phyloP scores from a whole-genome alignment of 176 grass and related monocot species.

The Cymbopogon citratus region DNA sequence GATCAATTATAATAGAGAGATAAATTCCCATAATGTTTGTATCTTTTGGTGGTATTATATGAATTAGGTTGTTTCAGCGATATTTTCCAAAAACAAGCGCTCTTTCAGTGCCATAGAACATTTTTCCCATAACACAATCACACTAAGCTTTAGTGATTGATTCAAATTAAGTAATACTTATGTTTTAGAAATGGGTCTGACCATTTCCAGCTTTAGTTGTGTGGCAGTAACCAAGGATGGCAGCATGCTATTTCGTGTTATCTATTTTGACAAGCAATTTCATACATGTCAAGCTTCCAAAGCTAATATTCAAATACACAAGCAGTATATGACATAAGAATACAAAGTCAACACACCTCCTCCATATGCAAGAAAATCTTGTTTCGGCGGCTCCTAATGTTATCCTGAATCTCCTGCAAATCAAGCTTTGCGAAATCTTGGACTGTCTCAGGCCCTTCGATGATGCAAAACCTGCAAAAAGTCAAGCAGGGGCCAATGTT shows the following conservation, averaged over 20 bases:
- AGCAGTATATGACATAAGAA: constrained; percentile 8
- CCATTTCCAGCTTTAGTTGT: background rate
- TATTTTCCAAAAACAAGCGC: no score
- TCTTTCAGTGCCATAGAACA: no score
- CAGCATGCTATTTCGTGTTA: background rate
- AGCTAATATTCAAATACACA: background rate
- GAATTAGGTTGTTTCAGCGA: no score
- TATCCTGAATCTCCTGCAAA: constrained; percentile 91
- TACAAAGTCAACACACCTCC: constrained; percentile 55
- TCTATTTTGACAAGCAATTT: constrained; percentile 12
- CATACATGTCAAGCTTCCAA: background rate
- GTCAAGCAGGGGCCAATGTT: background rate
- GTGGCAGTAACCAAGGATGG: background rate
- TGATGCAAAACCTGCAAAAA: constrained; percentile 89
- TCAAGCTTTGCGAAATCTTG: constrained; percentile 96
- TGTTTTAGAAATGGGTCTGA: background rate
- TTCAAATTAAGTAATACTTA: background rate
- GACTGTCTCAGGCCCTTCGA: constrained; percentile 96
- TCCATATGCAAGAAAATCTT: constrained; percentile 99
- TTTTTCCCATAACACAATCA: no score
- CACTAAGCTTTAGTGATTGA: background rate
- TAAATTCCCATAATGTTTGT: no score
- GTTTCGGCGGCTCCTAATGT: constrained; percentile 91
- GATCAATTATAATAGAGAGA: background rate
- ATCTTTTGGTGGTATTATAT: no score